phyloP scores from a whole-genome alignment of 106 monocot genomes.

The Cymbidium sinense region DNA sequence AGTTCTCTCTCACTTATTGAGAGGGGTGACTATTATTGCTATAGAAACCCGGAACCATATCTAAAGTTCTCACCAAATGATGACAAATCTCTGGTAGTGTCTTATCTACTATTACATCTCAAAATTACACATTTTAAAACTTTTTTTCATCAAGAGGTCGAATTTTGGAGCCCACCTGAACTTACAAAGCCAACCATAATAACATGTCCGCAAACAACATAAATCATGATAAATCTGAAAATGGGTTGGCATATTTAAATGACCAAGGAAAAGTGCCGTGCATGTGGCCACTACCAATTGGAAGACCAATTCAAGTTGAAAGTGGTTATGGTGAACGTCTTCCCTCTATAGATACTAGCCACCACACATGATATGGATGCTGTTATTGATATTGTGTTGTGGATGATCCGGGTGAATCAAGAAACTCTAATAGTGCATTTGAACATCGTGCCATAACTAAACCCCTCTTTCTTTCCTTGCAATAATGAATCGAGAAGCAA shows the following conservation, averaged over 20 bases:
- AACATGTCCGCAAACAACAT: conserved; percentile 42
- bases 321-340: conserved; percentile 66
- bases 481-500: too few relatives aligned
- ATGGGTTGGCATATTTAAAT: conserved; percentile 45
- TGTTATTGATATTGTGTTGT: conserved; percentile 79
- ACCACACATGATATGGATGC: conserved; percentile 80
- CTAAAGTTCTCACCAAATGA: too few relatives aligned
- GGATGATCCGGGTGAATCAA: conserved; percentile 40
- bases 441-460: too few relatives aligned
- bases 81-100: too few relatives aligned
- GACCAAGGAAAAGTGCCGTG: conserved; percentile 42
- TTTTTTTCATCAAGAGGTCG: too few relatives aligned
- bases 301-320: conserved; percentile 94
- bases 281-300: conserved; percentile 55
- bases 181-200: conserved; percentile 74
- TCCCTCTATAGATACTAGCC: conserved; percentile 83
- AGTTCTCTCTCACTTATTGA: too few relatives aligned
- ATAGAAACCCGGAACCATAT: too few relatives aligned
- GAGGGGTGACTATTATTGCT: too few relatives aligned
- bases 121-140: too few relatives aligned
- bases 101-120: too few relatives aligned
- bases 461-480: too few relatives aligned
- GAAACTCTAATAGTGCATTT: conserved; percentile 20
- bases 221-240: conserved; percentile 35
- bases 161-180: too few relatives aligned